Base-by-base conservation (phyloP, 441 rosid genomes). In the Raphanus hybrid region DNA sequence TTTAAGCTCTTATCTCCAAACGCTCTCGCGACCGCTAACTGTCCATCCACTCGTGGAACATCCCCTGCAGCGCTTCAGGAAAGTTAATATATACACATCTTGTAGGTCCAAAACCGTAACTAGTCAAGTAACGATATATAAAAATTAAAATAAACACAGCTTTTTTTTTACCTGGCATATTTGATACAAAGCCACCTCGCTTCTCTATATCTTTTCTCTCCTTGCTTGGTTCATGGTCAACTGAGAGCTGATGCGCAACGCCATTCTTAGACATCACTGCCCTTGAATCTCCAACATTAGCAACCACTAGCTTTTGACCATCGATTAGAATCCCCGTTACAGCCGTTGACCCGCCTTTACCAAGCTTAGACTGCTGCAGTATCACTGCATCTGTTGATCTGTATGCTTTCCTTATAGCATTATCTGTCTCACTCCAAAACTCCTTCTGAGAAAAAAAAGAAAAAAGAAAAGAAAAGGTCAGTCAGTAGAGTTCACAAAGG, bases 231-330 rank as follows among this genome's bases (percentile, higher is more conserved):
- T 91, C 93, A 64, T 91, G 96, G 81, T 91, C 96, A 4, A 89
- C 84, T 0, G 93, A 87, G 50, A 90, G 81, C 80, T 90, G 96
- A 77, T 78, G 67, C 6, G 87, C 91, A 37, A 73, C 81, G 3
- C 91, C 89, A 3, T 84, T 87, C 85, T 73, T 85, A 69, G 82
- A 82, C 62, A 89, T 76, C 65, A 89, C 90, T 60, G 93, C 96
- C n/a, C 96, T 84, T 18, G 96, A 91, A 82, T 91, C 96, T 45
- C 96, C 96, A 27, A 90, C 93, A 75, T 90, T 90, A 54, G 89
- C 91, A 78, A 90, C 93, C 14, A 90, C 86, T 48, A 90, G 88
- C 83, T 83, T 87, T 75, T 79, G 80, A 69, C 91, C 88, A 70
- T 89, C 84, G 20, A 90, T 85, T 9, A 91, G 83, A 14, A 91